A percentile compares a stretch with the other conserved stretches of the same genome.
phyloP scores from a whole-genome alignment of 768 basidiomycete species.

The Mycena rosella region DNA sequence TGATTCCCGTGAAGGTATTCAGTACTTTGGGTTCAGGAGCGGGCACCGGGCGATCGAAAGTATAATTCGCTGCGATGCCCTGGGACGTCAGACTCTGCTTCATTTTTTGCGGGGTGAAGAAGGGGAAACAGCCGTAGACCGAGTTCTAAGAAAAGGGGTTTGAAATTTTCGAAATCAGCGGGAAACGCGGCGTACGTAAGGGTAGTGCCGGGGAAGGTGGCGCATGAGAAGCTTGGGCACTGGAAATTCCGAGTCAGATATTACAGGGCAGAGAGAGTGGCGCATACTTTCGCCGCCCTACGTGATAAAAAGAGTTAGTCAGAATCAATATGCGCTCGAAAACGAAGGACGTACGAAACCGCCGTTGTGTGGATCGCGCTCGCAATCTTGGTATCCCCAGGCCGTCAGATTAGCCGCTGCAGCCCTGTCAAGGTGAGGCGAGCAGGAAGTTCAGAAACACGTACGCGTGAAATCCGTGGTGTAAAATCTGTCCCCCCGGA shows the following conservation, averaged over 20 bases:
- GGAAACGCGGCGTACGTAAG: constrained; percentile 43
- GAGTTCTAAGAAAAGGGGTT: constrained; percentile 62
- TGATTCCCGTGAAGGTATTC: constrained; percentile 49
- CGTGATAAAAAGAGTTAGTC: not conserved
- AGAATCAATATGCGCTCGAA: not conserved
- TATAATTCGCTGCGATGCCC: constrained; percentile 54
- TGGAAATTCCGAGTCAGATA: constrained; percentile 19
- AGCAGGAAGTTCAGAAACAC: constrained; percentile 24
- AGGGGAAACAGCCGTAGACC: constrained; percentile 74
- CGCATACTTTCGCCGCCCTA: constrained; percentile 50
- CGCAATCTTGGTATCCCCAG: constrained; percentile 66
- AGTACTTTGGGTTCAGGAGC: constrained; percentile 45
- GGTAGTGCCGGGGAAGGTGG: constrained; percentile 58
- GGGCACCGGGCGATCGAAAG: constrained; percentile 54
- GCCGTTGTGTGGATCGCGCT: constrained; percentile 57
- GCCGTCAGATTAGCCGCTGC: constrained; percentile 59
- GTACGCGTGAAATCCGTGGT: constrained; percentile 63
- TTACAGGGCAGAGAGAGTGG: not conserved
- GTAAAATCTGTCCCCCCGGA: constrained; percentile 67
- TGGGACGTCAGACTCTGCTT: constrained; percentile 54
- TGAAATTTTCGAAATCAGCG: constrained; percentile 18
- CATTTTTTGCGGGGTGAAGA: constrained; percentile 67
- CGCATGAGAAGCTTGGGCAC: constrained; percentile 61
- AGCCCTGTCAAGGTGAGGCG: not conserved
- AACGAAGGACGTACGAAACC: constrained; percentile 35